Base-by-base conservation (phyloP, 1,284 basidiomycete species). In the Moesziomyces globuligerus region DNA sequence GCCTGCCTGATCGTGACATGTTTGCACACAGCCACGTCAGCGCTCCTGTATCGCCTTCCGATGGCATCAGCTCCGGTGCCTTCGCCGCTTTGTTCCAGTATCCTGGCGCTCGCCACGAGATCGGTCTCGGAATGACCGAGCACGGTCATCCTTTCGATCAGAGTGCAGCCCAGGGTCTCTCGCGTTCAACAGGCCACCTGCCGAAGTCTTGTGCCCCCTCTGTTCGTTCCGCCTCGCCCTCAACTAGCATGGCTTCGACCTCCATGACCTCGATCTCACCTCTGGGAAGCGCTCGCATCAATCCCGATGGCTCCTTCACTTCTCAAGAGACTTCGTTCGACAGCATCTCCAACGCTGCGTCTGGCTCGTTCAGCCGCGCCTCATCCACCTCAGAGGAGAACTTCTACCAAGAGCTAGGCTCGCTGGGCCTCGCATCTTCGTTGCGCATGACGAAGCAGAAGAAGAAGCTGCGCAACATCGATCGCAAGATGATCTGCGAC, bases 251-350 rank as follows among this genome's bases (percentile, higher is more conserved):
- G 58, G 58, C 62, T 11, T 70, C 67, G 6, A 70, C 67, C 15
- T 70, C 67, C n/a, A 54, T 65, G 48, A 57, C 61, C n/a, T 71
- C 68, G 11, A 65, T 71, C 47, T 71, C 68, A 23, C 68, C 68
- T 6, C 39, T 71, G 9, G 69, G 62, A 15, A 67, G 55, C 28
- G 51, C 40, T 32, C 62, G 69, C 20, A 26, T 62, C 26, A 60
- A 72, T 7, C 43, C 62, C 17, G 69, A 72, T n/a, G 59, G 62
- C 20, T 72, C 69, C 0, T 72, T 72, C 44, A 61, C 62, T 15
- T 72, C 69, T 44, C 68, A 71, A 20, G 69, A 72, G 36, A 48
- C 57, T 1, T 72, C 69, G 4, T 67, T 61, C 53, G 69, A 72
- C n/a, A 72, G 69, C 34, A 23, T 66, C 24, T 67, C 69, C 7